Base-by-base conservation (phyloP, 2,329 filamentous ascomycete genomes). In the Lomentospora prolificans region DNA sequence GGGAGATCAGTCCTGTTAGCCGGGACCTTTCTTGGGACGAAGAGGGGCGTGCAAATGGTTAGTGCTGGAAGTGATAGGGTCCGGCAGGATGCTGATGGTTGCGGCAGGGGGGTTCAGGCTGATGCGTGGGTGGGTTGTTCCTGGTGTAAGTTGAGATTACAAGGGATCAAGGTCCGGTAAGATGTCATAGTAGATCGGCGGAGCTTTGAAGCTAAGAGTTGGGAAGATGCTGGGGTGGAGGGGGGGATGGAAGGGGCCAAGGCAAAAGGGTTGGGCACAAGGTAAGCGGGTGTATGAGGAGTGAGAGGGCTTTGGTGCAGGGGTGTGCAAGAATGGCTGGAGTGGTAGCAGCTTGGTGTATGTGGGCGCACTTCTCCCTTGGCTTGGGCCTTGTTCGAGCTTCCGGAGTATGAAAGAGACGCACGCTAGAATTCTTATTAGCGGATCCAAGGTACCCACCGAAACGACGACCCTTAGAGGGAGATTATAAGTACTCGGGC, bases 121-220 rank as follows among this genome's bases (percentile, higher is more conserved):
- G 44, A 48, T 48, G 44, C 44, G 22, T 12, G 22, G 22, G 22
- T 22, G 22, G 44, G 44, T 48, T 48, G 44, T 19, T 48, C 44
- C 27, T 30, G 52, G 36, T 41, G 22, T 19, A 28, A 28, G 27
- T 54, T 44, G 52, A 54, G 52, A 48, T 46, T 54, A 41, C 22
- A 30, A 46, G 31, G 52, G 52, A 54, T 44, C n/a, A 27, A 27
- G 27, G 52, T 27, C 10, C 33, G 36, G 27, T 10, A 41, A 22
- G 24, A 48, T 19, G 22, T 48, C 36, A 48, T 19, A 54, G 39
- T 17, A 46, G 52, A 51, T 51, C 48, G 24, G 22, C 48, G 25
- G 19, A 50, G 44, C 44, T 17, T 50, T n/a, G 44, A 51, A 25
- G 22, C 30, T 14, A 30, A 28, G n/a, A 17, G 22, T 5, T 25